Percentiles rank a stretch among this genome's conserved stretches.
phyloP scores from a whole-genome alignment of 768 basidiomycete species.

The Podaxis carcinomalis region DNA sequence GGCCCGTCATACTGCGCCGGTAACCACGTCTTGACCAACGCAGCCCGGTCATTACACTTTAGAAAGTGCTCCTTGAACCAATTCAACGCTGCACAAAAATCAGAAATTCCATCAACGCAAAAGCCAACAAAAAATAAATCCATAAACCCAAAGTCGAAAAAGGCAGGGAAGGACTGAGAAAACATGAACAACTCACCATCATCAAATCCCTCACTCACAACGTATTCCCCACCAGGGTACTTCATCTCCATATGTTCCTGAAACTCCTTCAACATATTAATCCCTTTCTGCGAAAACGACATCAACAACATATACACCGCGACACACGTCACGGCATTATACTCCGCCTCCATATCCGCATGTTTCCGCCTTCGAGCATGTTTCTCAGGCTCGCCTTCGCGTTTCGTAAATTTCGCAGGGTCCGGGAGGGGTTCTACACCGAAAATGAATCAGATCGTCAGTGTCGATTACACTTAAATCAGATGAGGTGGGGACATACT shows the following conservation, averaged over 20 bases:
- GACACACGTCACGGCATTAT: slow-evolving; percentile 80
- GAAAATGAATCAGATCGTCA: slow-evolving; percentile 8
- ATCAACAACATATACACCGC: slow-evolving; percentile 89
- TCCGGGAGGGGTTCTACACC: slow-evolving; percentile 72
- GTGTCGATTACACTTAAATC: not conserved
- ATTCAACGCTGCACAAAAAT: slow-evolving; percentile 49
- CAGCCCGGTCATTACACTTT: slow-evolving; percentile 90
- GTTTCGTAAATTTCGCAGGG: slow-evolving; percentile 67
- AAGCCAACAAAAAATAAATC: not conserved
- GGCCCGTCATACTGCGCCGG: slow-evolving; percentile 80
- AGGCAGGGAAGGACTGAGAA: not conserved
- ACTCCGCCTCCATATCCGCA: slow-evolving; percentile 76
- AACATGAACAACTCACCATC: slow-evolving; percentile 45
- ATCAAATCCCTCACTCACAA: slow-evolving; percentile 76
- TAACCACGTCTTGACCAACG: slow-evolving; percentile 83
- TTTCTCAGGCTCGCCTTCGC: slow-evolving; percentile 69
- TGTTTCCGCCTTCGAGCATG: slow-evolving; percentile 65
- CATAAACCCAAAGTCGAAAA: too few relatives aligned
- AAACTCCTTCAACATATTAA: slow-evolving; percentile 72
- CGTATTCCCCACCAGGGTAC: slow-evolving; percentile 69
- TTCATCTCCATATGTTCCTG: slow-evolving; percentile 83
- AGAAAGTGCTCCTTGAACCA: slow-evolving; percentile 96
- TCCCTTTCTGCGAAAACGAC: slow-evolving; percentile 91
- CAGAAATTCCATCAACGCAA: slow-evolving; percentile 9
- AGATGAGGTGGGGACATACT: slow-evolving; percentile 45